Evolutionary conservation across 1,284 basidiomycete species (phyloP), one percentile per base, ranked within the genome.

Genomic region (Flammula alnicola): DNA sequence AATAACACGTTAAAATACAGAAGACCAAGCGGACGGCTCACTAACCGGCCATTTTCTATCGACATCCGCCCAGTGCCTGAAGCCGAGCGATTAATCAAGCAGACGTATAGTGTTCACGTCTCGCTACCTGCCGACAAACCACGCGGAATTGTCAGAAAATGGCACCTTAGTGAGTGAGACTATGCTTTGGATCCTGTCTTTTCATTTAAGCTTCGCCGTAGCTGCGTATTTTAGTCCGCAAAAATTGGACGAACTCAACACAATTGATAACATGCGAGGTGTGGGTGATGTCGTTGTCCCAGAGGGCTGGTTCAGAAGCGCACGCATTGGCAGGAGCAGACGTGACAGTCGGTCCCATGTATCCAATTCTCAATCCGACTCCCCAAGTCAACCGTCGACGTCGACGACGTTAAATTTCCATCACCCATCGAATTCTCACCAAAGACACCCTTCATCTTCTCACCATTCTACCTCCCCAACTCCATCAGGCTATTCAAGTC

Each of bases 101-200:
- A 91, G 66, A 91, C 88, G n/a, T 91, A 89, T 67, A 88, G 85
- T 59, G 88, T 90, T 39, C 80, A 84, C 59, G 88, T 91, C 51
- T 80, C 79, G 33, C 72, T 90, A 45, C 86, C 86, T 22, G 75
- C 78, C 54, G 88, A 89, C 66, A 75, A 79, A 44, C 69, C 78
- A 26, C 79, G 79, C 56, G 83, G 81, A 38, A 74, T 83, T 40
- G 72, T 80, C 44, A 81, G 88, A 55, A 91, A 91, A 66, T 91
- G 88, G 88, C 88, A 91, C 63, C 74, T 91, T 35, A 91, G 88
- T 91, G 68, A 66, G 86, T 73, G 47, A 62, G 57, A 52, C 57
- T 47, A 45, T 41, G 45, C 22, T 44, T 44, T 5, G 26, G 38
- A 38, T 16, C 26, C 3, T 12, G 25, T 29, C 31, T n/a, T 30